phyloP scores from a whole-genome alignment of 225 moss, liverwort and hornwort species.

The Antitrichia curtipendula region DNA sequence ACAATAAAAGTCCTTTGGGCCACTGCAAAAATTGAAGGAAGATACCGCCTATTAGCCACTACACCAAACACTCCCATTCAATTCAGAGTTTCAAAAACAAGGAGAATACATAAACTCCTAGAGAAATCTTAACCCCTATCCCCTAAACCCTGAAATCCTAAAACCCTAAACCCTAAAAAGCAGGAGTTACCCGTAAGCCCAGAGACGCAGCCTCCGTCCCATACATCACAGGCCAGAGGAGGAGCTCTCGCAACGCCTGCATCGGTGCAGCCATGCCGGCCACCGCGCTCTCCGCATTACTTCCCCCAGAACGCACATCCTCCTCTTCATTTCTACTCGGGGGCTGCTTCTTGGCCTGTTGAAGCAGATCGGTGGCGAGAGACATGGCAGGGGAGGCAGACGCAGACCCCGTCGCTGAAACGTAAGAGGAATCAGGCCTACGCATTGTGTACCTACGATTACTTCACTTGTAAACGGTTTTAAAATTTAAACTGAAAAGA shows the following conservation, averaged over 20 bases:
- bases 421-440: no score
- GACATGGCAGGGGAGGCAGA: not conserved
- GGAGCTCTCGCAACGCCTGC: slow-evolving; percentile 72
- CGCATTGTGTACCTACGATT: no score
- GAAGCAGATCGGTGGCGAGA: not conserved
- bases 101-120: not conserved
- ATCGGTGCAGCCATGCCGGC: slow-evolving; percentile 76
- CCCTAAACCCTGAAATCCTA: not conserved
- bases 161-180: not conserved
- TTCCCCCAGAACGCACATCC: not conserved
- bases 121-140: not conserved
- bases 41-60: not conserved
- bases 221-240: slow-evolving; percentile 72
- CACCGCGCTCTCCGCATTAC: slow-evolving; percentile 43
- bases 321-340: not conserved
- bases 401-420: no score
- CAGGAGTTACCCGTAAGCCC: slow-evolving; percentile 48
- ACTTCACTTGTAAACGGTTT: no score
- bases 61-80: not conserved
- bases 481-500: no score
- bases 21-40: slow-evolving; percentile 35
- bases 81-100: not conserved
- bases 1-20: slow-evolving; percentile 79
- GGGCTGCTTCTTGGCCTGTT: not conserved
- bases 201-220: slow-evolving; percentile 52